Evolutionary conservation across 257 asterid genomes (phyloP), one percentile per base, ranked within the genome.

Genomic region (Jacaranda mimosifolia): DNA sequence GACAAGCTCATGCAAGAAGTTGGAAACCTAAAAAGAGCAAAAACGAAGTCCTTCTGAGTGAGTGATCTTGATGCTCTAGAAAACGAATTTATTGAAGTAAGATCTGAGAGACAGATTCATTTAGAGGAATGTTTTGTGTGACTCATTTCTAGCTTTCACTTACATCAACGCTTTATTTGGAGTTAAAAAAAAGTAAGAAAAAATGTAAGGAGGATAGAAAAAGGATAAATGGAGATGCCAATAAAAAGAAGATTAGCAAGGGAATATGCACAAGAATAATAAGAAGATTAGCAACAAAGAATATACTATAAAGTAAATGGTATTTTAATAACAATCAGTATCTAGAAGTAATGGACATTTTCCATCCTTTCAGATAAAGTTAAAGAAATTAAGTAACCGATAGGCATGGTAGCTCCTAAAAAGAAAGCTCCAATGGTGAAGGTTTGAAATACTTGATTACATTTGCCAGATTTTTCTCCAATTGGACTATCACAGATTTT

Each of bases 51-150:
- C 70, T 82, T 96, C 78, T 96, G 99, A 98, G 45, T 48, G 62
- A 87, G 80, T 62, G 99, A 96, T 89, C 93, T 96, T 15, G 97
- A 87, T 63, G 89, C 87, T 77, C 90, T 96, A 8, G 97, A 93
- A 74, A 49, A 2, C 18, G 89, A 88, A 83, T 86, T 88, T 19
- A 4, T 64, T 78, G 90, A 90, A 65, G 99, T 96, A 83, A 73
- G 94, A 77, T 68, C 36, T 70, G 13, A 53, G n/a, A 58, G 11
- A 56, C n/a, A 15, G 14, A 7, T 10, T 77, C 40, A 3, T 26
- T 53, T 75, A 8, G 32, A 26, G 35, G 39, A 21, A 36, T 73
- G 4, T 49, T 42, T 59, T 51, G 43, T 55, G 38, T 66, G 18
- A 26, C 2, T 26, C 32, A 2, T 26, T 26, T 26, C 32, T 26